Evolutionary conservation across 2,329 filamentous ascomycete genomes (phyloP), one percentile per base, ranked within the genome.

Genomic region (Cylindrodendrum hubeiense): DNA sequence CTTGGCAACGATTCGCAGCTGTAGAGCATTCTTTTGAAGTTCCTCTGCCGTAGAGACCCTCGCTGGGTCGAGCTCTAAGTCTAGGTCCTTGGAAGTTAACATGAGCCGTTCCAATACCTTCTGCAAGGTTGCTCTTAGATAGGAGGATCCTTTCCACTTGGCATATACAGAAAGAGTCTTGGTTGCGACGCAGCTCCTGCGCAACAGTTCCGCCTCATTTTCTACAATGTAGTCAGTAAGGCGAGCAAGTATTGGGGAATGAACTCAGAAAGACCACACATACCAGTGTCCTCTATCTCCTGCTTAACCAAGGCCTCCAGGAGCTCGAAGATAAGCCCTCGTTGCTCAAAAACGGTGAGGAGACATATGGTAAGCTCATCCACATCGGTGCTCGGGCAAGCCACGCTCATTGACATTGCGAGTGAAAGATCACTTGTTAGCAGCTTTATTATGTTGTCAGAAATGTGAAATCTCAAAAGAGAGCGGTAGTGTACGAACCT

Each of bases 151-250:
- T 78, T 91, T 92, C 90, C 90, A 92, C 73, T 90, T 92, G 5
- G 89, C 90, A 71, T 91, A 92, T 8, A 91, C 84, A 1, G 90
- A 91, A 3, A 92, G 82, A 85, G 92, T 90, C 75, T 92, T 92
- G 2, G 90, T 92, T n/a, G 89, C 88, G 2, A 92, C 90, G 69
- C 89, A 91, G 33, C 90, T 90, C 53, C 89, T 83, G n/a, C 90
- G 85, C 12, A 92, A 78, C 22, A 92, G 83, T 71, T 92, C 90
- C 2, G 89, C 85, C 73, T 92, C 90, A 58, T 90, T 91, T 74
- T 92, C 90, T 85, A 37, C 17, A 12, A 4, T 3, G 0, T 39
- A 1, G 17, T 75, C 51, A 78, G 71, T 50, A 49, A 12, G 4
- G 19, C 4, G n/a, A 19, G 12, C 5, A 22, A n/a, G 13, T 12